phyloP scores from a whole-genome alignment of 371 early-diverging fungal genomes.

The Mucor ambiguus region DNA sequence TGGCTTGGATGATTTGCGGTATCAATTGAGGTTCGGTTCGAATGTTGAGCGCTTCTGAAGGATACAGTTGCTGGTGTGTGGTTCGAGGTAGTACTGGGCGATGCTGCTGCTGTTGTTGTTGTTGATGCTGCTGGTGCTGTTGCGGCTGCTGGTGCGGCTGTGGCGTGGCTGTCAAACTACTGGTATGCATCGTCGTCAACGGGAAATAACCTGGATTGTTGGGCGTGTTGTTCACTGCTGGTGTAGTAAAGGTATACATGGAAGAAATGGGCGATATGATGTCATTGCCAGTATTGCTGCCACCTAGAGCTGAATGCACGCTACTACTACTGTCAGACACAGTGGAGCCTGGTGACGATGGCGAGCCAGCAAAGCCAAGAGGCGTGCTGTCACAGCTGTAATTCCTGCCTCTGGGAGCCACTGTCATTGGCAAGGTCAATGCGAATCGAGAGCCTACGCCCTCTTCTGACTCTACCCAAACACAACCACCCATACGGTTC shows the following conservation, averaged over 20 bases:
- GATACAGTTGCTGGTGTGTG: constrained; percentile 12
- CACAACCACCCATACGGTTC: constrained; percentile 62
- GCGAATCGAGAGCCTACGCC: constrained; percentile 57
- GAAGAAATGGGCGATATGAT: constrained; percentile 13
- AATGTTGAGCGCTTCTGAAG: not conserved
- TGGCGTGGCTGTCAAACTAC: not conserved
- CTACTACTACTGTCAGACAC: constrained; percentile 41
- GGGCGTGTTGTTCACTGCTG: constrained; percentile 2
- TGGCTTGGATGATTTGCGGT: not conserved
- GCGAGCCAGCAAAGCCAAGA: constrained; percentile 30
- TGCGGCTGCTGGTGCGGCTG: not conserved
- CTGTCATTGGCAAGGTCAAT: constrained; percentile 55
- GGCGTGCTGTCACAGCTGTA: constrained; percentile 23
- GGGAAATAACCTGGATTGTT: constrained; percentile 20
- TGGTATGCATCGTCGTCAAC: not conserved
- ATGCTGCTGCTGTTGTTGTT: constrained; percentile 13
- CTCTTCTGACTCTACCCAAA: constrained; percentile 66
- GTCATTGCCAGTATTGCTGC: constrained; percentile 1
- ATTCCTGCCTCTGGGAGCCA: constrained; percentile 30
- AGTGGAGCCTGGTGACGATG: constrained; percentile 43
- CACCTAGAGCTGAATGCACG: constrained; percentile 22
- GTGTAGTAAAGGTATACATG: constrained; percentile 12
- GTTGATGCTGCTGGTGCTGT: constrained; percentile 9
- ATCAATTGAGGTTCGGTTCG: constrained; percentile 11
- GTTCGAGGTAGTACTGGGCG: constrained; percentile 16